Evolutionary conservation across 2,329 filamentous ascomycete species (phyloP).

Genomic region (Penicillium sp.): DNA sequence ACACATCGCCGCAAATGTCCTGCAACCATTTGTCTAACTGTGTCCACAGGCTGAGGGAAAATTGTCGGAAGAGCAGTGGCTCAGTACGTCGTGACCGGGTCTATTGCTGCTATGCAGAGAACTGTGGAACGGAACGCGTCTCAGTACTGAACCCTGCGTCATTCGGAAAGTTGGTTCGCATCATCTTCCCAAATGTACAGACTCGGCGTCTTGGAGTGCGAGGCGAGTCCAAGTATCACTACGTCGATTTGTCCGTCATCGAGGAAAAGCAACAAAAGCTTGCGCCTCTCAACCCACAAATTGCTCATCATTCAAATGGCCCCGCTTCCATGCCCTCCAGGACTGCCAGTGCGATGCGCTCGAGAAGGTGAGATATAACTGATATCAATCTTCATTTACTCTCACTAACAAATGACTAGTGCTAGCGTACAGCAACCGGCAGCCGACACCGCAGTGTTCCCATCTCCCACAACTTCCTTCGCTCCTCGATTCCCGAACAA

Average conservation of each 20-base stretch:
- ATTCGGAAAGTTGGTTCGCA: conserved; percentile 93
- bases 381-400: neutral
- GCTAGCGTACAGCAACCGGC: conserved; percentile 34
- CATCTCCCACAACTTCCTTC: conserved; percentile 41
- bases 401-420: conserved; percentile 21
- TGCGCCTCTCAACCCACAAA: conserved; percentile 26
- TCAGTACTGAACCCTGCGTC: conserved; percentile 95
- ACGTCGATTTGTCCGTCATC: conserved; percentile 55
- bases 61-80: conserved; percentile 46
- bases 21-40: conserved; percentile 7
- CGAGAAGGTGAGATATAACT: conserved; percentile 28
- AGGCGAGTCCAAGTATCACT: conserved; percentile 98
- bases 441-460: conserved; percentile 40
- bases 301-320: conserved; percentile 21
- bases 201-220: conserved; percentile 88
- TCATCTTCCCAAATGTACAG: conserved; percentile 92
- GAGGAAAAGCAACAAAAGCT: conserved; percentile 43
- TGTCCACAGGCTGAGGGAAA: conserved; percentile 45
- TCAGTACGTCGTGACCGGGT: conserved; percentile 91
- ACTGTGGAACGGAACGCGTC: conserved; percentile 88
- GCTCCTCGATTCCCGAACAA: conserved; percentile 31
- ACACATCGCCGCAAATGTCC: neutral
- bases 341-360: conserved; percentile 27
- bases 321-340: conserved; percentile 23
- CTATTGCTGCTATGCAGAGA: conserved; percentile 90